Conservation (phyloP, 306 rosid genomes). For the Trichosanthes cucumerina region DNA sequence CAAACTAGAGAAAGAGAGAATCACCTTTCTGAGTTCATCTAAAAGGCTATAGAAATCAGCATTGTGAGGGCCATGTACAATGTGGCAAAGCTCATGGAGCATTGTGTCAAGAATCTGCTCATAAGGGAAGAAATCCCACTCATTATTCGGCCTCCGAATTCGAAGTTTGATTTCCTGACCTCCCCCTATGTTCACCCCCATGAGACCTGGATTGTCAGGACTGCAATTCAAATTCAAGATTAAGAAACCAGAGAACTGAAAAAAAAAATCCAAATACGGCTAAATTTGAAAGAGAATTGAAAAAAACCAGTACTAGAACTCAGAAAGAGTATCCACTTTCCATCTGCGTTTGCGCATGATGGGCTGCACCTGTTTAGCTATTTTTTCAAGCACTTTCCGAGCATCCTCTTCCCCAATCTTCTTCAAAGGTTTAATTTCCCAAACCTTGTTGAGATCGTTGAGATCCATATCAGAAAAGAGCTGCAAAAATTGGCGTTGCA, state of each 20-base stretch:
- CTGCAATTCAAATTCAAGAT: conserved; percentile 25
- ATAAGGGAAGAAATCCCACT: conserved; percentile 47
- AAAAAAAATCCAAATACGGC: background rate
- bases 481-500: background rate
- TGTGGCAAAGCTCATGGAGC: conserved; percentile 62
- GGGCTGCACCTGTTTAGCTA: conserved; percentile 50
- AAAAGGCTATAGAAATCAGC: conserved; percentile 45
- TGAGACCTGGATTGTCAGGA: conserved; percentile 46
- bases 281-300: background rate
- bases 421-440: conserved; percentile 44
- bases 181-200: conserved; percentile 42
- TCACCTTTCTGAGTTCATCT: conserved; percentile 51
- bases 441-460: conserved; percentile 55
- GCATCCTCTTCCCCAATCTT: conserved; percentile 48
- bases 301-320: conserved; percentile 30
- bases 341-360: conserved; percentile 43
- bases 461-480: conserved; percentile 25
- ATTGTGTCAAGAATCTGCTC: conserved; percentile 55
- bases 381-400: conserved; percentile 28
- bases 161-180: conserved; percentile 49
- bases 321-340: conserved; percentile 47
- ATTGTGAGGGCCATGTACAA: conserved; percentile 42
- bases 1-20: background rate
- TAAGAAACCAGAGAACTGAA: background rate
- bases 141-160: conserved; percentile 32